Percentiles rank a stretch among this genome's conserved stretches.
Evolutionary conservation across 2,329 filamentous ascomycete species (phyloP).

Genomic region (Pseudogymnoascus sp.): DNA sequence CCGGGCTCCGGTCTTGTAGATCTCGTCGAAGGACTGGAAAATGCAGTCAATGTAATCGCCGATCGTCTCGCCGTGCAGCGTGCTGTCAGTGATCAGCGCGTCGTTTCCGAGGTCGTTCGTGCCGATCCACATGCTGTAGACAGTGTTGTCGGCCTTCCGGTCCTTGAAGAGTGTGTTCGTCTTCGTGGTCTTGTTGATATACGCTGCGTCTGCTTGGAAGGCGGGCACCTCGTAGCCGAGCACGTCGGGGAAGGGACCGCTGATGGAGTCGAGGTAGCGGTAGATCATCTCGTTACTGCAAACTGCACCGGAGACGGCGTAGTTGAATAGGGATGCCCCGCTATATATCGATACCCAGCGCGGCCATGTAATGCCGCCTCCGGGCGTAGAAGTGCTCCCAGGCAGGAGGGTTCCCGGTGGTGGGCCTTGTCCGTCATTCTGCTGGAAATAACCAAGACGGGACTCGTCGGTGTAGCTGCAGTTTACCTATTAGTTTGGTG

Average conservation of each 20-base stretch:
- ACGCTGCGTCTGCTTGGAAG: conserved; percentile 42
- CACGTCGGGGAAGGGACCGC: conserved; percentile 52
- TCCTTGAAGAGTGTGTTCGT: conserved; percentile 35
- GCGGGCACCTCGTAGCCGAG: conserved; percentile 52
- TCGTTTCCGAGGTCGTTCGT: conserved; percentile 67
- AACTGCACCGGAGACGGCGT: conserved; percentile 64
- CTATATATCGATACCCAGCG: conserved; percentile 55
- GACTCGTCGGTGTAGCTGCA: conserved; percentile 62
- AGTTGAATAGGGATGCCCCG: conserved; percentile 52
- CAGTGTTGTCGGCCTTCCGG: conserved; percentile 48
- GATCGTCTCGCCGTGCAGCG: conserved; percentile 49
- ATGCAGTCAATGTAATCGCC: conserved; percentile 60
- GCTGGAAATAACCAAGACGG: conserved; percentile 54
- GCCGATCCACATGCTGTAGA: conserved; percentile 72
- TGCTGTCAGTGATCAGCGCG: conserved; percentile 58
- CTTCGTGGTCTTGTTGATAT: conserved; percentile 22
- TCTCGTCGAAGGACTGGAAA: conserved; percentile 50
- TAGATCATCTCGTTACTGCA: conserved; percentile 62
- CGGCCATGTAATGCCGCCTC: conserved; percentile 61
- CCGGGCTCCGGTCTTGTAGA: conserved; percentile 59
- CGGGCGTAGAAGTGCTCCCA: conserved; percentile 43
- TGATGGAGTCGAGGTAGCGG: conserved; percentile 42
- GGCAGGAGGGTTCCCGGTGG: conserved; percentile 47
- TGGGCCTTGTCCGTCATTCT: conserved; percentile 49
- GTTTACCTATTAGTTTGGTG: not conserved